Evolutionary conservation across 495 filamentous ascomycete species (phyloP), one percentile per base, ranked within the genome.

Genomic region (Lasiosphaeria ovina): DNA sequence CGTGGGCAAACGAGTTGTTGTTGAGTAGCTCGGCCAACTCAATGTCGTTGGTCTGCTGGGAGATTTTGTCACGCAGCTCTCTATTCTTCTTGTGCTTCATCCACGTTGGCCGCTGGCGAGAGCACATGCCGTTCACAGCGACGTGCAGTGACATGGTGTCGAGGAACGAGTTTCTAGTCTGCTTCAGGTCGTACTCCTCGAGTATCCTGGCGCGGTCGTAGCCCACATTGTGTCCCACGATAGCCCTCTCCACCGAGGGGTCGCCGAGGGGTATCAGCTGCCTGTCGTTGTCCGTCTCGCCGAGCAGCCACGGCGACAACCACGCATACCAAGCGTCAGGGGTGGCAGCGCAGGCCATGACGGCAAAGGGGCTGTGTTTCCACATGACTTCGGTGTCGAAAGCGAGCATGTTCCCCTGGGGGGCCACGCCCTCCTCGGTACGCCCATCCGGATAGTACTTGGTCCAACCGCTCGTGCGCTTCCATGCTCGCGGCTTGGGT

Each of bases 81-180:
- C 87, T 84, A 62, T 86, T 89, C 69, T 99, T 99, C 66, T 90
- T 88, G 67, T 95, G 89, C 63, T 92, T 94, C 87, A 96, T 89
- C 94, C 94, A 99, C 0, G 90, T 94, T 8, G 94, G 94, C 54
- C 94, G 83, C 72, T 99, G 94, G 57, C 89, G 89, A 9, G 94
- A 97, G 70, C 94, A 99, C 94, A 99, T 99, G 35, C 94, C 94
- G 67, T 99, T 99, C 8, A 97, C 93, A 11, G 94, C 94, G 7
- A 97, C 93, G 70, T 99, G 94, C 54, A 99, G 79, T 8, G 92
- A 97, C 94, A 99, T 99, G 3, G 94, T 99, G 76, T 99, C 94
- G 33, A 99, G 71, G 67, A 96, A 99, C 47, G 84, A 90, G 64
- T 90, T 98, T 54, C 84, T 85, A 32, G 91, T 85, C 69, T 96